Percentiles rank a stretch among this genome's conserved stretches.
These are phyloP conservation scores for Fusarium tanahbumbuense DNA, from an alignment of 2,329 filamentous ascomycete genomes.

Conservation along the genomic window DNA sequence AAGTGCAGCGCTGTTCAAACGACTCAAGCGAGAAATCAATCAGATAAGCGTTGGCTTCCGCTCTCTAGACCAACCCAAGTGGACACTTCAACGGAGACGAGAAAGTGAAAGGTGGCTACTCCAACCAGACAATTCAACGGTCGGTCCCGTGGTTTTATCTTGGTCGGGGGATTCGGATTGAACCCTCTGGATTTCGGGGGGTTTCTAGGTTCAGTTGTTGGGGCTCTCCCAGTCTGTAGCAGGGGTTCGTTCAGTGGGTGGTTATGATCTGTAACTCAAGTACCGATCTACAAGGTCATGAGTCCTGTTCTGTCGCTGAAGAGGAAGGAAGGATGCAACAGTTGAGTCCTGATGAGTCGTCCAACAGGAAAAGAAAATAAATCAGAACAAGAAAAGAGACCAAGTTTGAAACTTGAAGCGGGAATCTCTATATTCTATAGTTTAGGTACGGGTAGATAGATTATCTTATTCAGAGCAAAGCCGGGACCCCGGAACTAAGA, in stretches of 20 bases:
- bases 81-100: constrained; percentile 11
- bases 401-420: background rate
- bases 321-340: background rate
- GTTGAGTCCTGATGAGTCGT: background rate
- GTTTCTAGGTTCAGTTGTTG: constrained; percentile 16
- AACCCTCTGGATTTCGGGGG: constrained; percentile 7
- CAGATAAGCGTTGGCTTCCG: background rate
- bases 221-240: constrained; percentile 26
- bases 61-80: background rate
- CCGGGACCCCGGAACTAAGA: constrained; percentile 10
- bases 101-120: constrained; percentile 5
- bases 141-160: constrained; percentile 13
- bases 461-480: background rate
- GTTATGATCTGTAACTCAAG: background rate
- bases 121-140: constrained; percentile 26
- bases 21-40: background rate
- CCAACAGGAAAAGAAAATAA: background rate
- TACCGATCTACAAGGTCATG: background rate
- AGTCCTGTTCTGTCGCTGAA: background rate
- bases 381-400: background rate
- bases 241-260: constrained; percentile 6
- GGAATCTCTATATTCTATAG: background rate
- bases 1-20: background rate
- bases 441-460: background rate
- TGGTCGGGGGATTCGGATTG: constrained; percentile 13